A percentile compares a stretch with the other conserved stretches of the same genome.
phyloP scores from a whole-genome alignment of 2,329 filamentous ascomycete genomes.

The Diaporthe velutina region DNA sequence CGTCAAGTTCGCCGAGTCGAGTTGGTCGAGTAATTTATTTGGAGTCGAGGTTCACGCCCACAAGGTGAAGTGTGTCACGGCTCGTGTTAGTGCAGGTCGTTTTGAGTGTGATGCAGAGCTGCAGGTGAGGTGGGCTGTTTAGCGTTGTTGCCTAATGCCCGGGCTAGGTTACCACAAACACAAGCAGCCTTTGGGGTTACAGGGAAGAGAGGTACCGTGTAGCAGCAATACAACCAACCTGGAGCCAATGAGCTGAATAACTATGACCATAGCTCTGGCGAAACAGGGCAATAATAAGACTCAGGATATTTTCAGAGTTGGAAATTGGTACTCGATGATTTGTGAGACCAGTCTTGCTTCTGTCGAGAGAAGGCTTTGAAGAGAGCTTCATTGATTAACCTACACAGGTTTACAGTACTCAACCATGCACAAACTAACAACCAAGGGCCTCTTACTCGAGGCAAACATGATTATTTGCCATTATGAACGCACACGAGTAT shows the following conservation, averaged over 20 bases:
- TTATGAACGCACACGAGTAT: not conserved
- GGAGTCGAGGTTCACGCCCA: not conserved
- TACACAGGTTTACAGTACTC: too few species aligned
- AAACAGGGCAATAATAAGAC: too few species aligned
- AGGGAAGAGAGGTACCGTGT: not conserved
- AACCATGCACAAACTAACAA: not conserved
- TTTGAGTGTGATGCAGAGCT: not conserved
- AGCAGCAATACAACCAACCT: not conserved
- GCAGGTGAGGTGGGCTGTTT: slow-evolving; percentile 19
- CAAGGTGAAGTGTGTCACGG: not conserved
- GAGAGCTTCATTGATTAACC: too few species aligned
- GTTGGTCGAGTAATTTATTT: not conserved
- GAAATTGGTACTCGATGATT: too few species aligned
- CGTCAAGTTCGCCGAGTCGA: not conserved
- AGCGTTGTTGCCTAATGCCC: slow-evolving; percentile 25
- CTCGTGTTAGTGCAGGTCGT: not conserved
- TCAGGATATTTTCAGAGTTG: too few species aligned
- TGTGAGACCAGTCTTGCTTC: too few species aligned
- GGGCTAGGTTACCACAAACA: slow-evolving; percentile 3
- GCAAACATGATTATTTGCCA: not conserved
- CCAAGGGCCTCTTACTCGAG: not conserved
- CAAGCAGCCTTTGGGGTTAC: not conserved
- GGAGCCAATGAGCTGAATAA: not conserved
- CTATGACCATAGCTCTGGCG: not conserved
- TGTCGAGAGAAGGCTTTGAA: not conserved